These are phyloP conservation scores for Cyclotella choctawhatcheeana DNA, from an alignment of 108 stramenopile species.

Conservation along the genomic window DNA sequence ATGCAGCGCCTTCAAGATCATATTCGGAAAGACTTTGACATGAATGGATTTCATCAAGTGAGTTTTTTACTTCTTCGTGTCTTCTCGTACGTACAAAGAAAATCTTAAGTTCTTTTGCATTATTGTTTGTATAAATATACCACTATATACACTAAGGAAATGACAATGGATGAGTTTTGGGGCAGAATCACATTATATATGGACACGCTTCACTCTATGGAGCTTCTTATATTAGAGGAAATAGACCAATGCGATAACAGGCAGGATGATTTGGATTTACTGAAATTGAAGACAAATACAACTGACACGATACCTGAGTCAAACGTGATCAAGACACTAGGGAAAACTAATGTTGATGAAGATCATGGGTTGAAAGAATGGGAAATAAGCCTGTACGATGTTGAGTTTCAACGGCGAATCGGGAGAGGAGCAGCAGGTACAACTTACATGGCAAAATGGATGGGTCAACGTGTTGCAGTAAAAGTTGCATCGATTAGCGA, in stretches of 20 bases:
- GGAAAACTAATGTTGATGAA: not conserved
- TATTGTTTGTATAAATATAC: too few relatives aligned
- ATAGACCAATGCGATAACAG: conserved; percentile 27
- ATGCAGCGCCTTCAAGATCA: conserved; percentile 46
- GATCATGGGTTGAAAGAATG: conserved; percentile 56
- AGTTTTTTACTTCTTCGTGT: too few relatives aligned
- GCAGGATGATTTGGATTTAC: conserved; percentile 22
- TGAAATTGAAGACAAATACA: too few relatives aligned
- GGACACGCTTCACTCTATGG: conserved; percentile 70
- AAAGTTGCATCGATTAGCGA: conserved; percentile 72
- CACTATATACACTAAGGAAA: too few relatives aligned
- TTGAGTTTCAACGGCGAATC: conserved; percentile 67
- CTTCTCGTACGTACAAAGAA: too few relatives aligned
- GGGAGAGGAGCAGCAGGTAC: conserved; percentile 71
- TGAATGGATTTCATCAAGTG: conserved; percentile 35
- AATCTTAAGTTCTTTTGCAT: too few relatives aligned
- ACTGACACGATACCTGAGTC: too few relatives aligned
- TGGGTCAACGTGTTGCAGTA: conserved; percentile 68
- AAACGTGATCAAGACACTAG: too few relatives aligned
- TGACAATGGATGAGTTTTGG: conserved; percentile 66
- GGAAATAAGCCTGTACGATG: conserved; percentile 75
- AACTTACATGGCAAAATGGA: conserved; percentile 74
- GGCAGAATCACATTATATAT: conserved; percentile 67
- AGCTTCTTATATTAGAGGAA: conserved; percentile 73
- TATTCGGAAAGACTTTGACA: conserved; percentile 37